phyloP scores from a whole-genome alignment of 202 grass and related monocot species.

The Carex arenaria region DNA sequence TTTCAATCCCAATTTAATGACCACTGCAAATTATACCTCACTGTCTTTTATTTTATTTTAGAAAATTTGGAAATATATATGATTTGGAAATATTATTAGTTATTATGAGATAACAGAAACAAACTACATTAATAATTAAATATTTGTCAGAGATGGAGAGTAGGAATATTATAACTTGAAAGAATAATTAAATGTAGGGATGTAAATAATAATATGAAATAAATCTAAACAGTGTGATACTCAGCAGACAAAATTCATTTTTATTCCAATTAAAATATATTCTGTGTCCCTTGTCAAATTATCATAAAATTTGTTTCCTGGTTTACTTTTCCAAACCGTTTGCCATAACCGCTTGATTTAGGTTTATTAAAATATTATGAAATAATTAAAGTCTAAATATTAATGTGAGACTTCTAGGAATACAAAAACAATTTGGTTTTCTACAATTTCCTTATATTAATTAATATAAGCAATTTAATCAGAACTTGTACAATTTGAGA shows the following conservation, averaged over 20 bases:
- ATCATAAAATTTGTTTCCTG: neutral
- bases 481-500: too few relatives aligned
- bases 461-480: too few relatives aligned
- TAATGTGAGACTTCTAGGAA: neutral
- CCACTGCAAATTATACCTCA: neutral
- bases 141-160: neutral
- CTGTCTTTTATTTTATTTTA: neutral
- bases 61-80: too few relatives aligned
- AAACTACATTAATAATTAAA: neutral
- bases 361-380: neutral
- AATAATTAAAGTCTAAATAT: neutral
- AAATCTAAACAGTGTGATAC: neutral
- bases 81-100: neutral
- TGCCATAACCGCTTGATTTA: neutral
- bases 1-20: neutral
- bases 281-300: neutral
- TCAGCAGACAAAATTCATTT: neutral
- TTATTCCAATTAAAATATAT: neutral
- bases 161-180: neutral
- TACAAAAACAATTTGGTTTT: neutral
- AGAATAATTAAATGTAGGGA: neutral
- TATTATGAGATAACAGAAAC: neutral
- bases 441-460: neutral
- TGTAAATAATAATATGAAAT: neutral
- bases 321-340: neutral